Conservation (phyloP, 129 eudicot species). For the Apium graveolens region DNA sequence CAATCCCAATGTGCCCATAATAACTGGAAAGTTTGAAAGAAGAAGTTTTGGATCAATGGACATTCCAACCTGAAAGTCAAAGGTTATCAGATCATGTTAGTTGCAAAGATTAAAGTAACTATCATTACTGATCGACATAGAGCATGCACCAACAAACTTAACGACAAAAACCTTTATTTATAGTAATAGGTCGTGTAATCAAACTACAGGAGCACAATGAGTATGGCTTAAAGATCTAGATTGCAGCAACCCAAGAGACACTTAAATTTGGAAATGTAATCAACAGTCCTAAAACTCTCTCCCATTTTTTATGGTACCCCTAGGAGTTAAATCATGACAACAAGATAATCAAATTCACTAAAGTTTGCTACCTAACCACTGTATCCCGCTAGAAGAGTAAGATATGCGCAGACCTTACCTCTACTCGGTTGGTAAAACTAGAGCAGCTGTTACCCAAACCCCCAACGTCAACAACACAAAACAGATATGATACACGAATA, state of each 20-base stretch:
- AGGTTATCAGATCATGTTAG: neutral
- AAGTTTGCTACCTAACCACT: neutral
- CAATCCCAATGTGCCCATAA: slow-evolving; percentile 75
- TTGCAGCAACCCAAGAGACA: neutral
- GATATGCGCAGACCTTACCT: neutral
- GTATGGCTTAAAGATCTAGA: neutral
- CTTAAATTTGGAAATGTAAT: neutral
- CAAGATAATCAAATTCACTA: neutral
- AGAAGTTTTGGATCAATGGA: slow-evolving; percentile 98
- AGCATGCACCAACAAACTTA: neutral
- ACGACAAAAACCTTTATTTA: neutral
- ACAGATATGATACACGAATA: neutral
- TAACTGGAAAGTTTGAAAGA: slow-evolving; percentile 81
- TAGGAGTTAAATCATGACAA: neutral
- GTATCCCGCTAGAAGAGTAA: neutral
- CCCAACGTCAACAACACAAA: neutral
- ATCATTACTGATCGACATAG: neutral
- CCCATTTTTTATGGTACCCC: neutral
- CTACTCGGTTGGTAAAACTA: neutral
- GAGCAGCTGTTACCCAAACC: neutral
- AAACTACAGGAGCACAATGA: neutral
- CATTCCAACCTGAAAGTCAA: slow-evolving; percentile 88
- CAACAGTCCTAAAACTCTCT: neutral
- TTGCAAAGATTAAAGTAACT: slow-evolving; percentile 9
- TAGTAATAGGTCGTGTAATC: neutral